Conservation (phyloP, 2,329 filamentous ascomycete species). For the Geosmithia morbida region DNA sequence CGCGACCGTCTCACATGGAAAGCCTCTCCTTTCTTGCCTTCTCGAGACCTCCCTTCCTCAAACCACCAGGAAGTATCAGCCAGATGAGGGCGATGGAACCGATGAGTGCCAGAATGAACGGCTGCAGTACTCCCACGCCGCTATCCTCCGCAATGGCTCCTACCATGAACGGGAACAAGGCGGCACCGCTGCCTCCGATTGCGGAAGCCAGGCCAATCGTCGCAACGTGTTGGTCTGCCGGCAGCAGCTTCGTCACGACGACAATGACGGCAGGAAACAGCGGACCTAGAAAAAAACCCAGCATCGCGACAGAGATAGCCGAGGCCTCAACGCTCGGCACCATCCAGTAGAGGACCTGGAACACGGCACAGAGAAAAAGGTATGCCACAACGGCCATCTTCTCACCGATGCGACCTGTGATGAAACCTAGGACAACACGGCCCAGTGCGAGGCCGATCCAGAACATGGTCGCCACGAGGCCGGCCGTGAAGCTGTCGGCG, state of each 20-base stretch:
- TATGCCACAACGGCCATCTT: slow-evolving; percentile 49
- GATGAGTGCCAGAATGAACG: slow-evolving; percentile 37
- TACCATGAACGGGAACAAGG: slow-evolving; percentile 50
- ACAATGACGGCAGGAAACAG: slow-evolving; percentile 62
- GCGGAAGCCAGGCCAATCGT: slow-evolving; percentile 67
- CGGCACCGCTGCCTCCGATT: slow-evolving; percentile 59
- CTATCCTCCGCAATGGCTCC: slow-evolving; percentile 47
- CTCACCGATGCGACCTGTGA: slow-evolving; percentile 60
- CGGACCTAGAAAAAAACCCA: slow-evolving; percentile 70
- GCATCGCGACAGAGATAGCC: slow-evolving; percentile 53
- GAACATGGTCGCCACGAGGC: slow-evolving; percentile 66
- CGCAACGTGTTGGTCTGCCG: slow-evolving; percentile 58
- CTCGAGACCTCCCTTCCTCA: slow-evolving; percentile 5
- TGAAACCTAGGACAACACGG: slow-evolving; percentile 57
- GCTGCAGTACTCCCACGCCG: slow-evolving; percentile 41
- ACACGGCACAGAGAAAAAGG: slow-evolving; percentile 44
- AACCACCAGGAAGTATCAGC: slow-evolving; percentile 23
- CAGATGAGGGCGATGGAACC: slow-evolving; percentile 28
- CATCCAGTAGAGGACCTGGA: slow-evolving; percentile 68
- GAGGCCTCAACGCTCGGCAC: slow-evolving; percentile 66
- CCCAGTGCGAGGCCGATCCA: slow-evolving; percentile 74
- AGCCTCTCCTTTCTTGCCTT: slow-evolving; percentile 2
- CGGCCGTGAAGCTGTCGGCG: slow-evolving; percentile 54
- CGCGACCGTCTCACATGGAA: not conserved
- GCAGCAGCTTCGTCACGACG: slow-evolving; percentile 53